Base-by-base conservation (phyloP, 192 early-diverging fungal species). In the Coemansia sp. region DNA sequence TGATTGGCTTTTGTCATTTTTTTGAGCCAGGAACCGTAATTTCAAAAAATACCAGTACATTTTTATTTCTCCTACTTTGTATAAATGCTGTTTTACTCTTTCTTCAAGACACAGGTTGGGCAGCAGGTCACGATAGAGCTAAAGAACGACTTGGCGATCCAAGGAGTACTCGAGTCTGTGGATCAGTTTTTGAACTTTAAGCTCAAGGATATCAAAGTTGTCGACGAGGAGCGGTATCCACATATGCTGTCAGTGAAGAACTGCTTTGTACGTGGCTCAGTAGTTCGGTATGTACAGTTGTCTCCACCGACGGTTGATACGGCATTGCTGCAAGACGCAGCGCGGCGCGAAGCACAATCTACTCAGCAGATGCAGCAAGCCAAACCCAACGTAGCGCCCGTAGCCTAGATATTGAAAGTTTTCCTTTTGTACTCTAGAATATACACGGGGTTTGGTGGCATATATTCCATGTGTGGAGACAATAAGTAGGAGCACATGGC, bases 181-280 rank as follows among this genome's bases (percentile, higher is more conserved):
- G 98, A 99, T 86, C 98, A 98, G 85, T 99, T 96, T 77, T 86
- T 99, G 69, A 99, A 99, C 80, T 96, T 99, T 73, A 98, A 98
- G 76, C 82, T 99, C 52, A 96, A 98, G 72, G 91, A 96, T 39
- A 94, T 98, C 66, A 73, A 81, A 35, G 93, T 96, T 1, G 88
- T 91, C 9, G 89, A 94, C 50, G 89, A 96, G 64, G 91, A 91
- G 64, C 82, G 88, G 60, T 97, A 94, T 77, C 98, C 98, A 46
- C 98, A 99, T 77, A 98, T 99, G 95, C 93, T 95, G 69, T 88
- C 95, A 5, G 93, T 99, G 16, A 98, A 97, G 73, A 99, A 98
- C 87, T 98, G 96, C 77, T 99, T 98, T 77, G 98, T 99, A 71
- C 92, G 98, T 66, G 98, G 98, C 19, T 98, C 96, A 6, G 98